Evolutionary conservation across 768 basidiomycete species (phyloP).

Genomic region (Termitomyces sp.): DNA sequence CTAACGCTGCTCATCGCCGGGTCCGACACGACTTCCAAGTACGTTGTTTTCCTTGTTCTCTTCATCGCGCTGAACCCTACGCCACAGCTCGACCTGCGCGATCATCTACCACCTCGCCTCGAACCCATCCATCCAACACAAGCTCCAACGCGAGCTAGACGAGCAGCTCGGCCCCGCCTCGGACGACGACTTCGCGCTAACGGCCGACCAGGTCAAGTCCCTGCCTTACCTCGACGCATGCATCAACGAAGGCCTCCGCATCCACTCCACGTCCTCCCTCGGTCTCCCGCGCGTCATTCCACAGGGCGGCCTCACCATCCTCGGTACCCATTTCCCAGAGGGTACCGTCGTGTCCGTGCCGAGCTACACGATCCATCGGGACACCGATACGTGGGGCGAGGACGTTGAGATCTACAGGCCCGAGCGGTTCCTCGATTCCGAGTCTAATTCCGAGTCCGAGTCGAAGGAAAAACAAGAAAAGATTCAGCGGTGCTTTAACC

Average conservation of each 20-base stretch:
- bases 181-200: conserved; percentile 59
- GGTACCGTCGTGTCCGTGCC: conserved; percentile 81
- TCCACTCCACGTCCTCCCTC: conserved; percentile 81
- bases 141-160: conserved; percentile 75
- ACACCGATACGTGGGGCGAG: conserved; percentile 69
- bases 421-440: conserved; percentile 76
- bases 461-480: conserved; percentile 40
- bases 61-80: neutral
- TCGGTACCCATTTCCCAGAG: conserved; percentile 59
- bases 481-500: conserved; percentile 77
- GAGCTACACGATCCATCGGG: conserved; percentile 80
- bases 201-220: conserved; percentile 66
- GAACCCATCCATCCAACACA: conserved; percentile 60
- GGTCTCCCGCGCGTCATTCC: conserved; percentile 83
- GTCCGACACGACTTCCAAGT: conserved; percentile 94
- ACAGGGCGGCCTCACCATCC: conserved; percentile 63
- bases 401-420: conserved; percentile 75
- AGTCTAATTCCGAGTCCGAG: neutral
- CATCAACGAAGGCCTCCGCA: conserved; percentile 81
- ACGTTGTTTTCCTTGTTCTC: conserved; percentile 19
- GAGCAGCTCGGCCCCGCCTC: conserved; percentile 42
- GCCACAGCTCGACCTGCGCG: conserved; percentile 77
- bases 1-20: conserved; percentile 85
- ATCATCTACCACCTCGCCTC: conserved; percentile 81
- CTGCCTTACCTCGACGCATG: conserved; percentile 82